Conservation (phyloP, 495 filamentous ascomycete species). For the Daldinia caldariorum region DNA sequence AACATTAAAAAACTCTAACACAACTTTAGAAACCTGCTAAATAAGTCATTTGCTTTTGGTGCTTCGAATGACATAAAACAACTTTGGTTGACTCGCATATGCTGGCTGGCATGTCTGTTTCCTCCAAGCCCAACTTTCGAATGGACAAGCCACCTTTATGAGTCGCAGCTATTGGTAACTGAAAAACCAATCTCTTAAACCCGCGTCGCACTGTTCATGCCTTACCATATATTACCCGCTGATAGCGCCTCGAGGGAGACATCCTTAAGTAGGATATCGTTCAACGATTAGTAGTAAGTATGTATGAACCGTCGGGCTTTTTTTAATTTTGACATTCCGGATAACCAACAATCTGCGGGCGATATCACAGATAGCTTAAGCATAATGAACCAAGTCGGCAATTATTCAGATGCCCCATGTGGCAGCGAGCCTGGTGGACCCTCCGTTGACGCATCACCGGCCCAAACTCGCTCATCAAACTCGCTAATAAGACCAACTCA, state of each 20-base stretch:
- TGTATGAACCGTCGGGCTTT: conserved; percentile 36
- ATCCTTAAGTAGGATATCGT: neutral
- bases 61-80: conserved; percentile 14
- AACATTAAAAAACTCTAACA: neutral
- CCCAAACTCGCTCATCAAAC: conserved; percentile 5
- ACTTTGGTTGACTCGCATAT: conserved; percentile 9
- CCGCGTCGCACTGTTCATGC: conserved; percentile 10
- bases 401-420: conserved; percentile 15
- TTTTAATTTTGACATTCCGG: conserved; percentile 26
- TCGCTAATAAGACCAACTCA: conserved; percentile 6
- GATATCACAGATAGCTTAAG: conserved; percentile 24
- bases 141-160: conserved; percentile 1
- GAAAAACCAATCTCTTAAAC: neutral
- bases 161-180: neutral
- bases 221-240: conserved; percentile 20
- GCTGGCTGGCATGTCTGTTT: neutral
- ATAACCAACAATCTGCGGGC: conserved; percentile 26
- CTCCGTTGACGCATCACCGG: conserved; percentile 19
- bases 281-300: conserved; percentile 15
- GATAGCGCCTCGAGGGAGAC: neutral
- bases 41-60: conserved; percentile 14
- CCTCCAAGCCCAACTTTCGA: neutral
- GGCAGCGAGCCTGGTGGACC: conserved; percentile 8
- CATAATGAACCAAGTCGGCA: conserved; percentile 18
- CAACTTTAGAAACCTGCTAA: conserved; percentile 3